Evolutionary conservation across 208 protist species (phyloP), one percentile per base, ranked within the genome.

Genomic region (Trypanosoma grayi): DNA sequence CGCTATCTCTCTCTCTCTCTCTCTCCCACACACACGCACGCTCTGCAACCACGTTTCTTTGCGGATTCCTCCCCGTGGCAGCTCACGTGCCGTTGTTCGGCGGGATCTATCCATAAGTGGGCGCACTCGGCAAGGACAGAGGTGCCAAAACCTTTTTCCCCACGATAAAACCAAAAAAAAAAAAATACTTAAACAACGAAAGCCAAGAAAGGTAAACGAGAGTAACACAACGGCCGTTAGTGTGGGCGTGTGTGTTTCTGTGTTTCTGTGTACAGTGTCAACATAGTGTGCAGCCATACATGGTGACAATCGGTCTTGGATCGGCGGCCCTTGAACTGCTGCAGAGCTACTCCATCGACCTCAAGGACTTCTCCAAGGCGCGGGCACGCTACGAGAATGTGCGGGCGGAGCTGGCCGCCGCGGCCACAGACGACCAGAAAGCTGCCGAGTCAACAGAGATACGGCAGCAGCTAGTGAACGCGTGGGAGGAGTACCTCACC

Each of bases 341-440:
- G 39, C 79, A 94, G 53, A 67, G 74, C 44, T 85, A 81, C 47
- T 46, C 44, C 50, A 83, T 94, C 59, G 82, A 94, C 56, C 44
- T 85, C 2, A 87, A 87, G 55, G 88, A 94, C 62, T 86, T 88
- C 41, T 74, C 59, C 34, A 87, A 83, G 64, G 88, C 88, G 4
- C 40, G 52, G 5, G 46, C 59, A 13, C 72, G 82, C n/a, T 94
- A 90, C 71, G 69, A 58, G 2, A 58, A 62, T 13, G 68, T 88
- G 18, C 53, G 75, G n/a, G 44, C 60, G 34, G 66, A 80, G 16
- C 71, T 52, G n/a, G 30, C 48, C 13, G 13, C 24, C 14, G 47
- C 36, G 11, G 4, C 11, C 13, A n/a, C 31, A 7, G 57, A 71
- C 48, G 77, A 75, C 52, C 70, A 66, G 22, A 59, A 65, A 22